Percentiles rank a stretch among this genome's conserved stretches.
phyloP scores from a whole-genome alignment of 805 yeast species.

The Yamadazyma tumulicola region DNA sequence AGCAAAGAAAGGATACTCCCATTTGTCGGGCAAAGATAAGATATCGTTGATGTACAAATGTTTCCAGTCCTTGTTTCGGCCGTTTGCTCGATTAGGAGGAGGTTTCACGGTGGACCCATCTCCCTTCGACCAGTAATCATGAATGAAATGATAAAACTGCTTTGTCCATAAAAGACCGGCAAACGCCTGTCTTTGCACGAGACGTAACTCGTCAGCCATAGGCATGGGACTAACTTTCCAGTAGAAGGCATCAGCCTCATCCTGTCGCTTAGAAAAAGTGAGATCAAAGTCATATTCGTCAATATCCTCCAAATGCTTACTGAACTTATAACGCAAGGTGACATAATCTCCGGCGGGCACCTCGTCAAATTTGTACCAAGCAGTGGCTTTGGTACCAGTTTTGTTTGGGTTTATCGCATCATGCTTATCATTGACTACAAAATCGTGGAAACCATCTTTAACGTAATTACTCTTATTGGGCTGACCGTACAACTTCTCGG shows the following conservation, averaged over 20 bases:
- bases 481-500: conserved; percentile 60
- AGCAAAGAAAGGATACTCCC: conserved; percentile 95
- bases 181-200: conserved; percentile 88
- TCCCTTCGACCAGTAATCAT: conserved; percentile 82
- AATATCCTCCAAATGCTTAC: conserved; percentile 43
- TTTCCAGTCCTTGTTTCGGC: conserved; percentile 87
- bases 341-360: conserved; percentile 87
- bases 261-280: conserved; percentile 64
- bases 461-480: conserved; percentile 55
- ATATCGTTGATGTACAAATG: conserved; percentile 86
- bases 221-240: conserved; percentile 87
- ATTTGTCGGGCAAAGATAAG: conserved; percentile 86
- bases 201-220: conserved; percentile 71
- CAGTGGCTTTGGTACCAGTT: conserved; percentile 80
- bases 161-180: conserved; percentile 93
- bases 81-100: conserved; percentile 73
- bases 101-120: conserved; percentile 77
- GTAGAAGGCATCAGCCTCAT: conserved; percentile 90
- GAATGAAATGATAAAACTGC: conserved; percentile 84
- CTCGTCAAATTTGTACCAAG: conserved; percentile 75
- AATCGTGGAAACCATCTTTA: conserved; percentile 91
- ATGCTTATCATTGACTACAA: conserved; percentile 57
- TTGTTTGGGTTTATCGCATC: conserved; percentile 66
- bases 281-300: conserved; percentile 75
- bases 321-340: conserved; percentile 73